phyloP scores from a whole-genome alignment of 306 rosid species.

The barrel medic (Medicago truncatula) region MtrunA17r5.0-ANR NC_053042.1:4135501-4136000 shows the following conservation, averaged over 20 bases:
- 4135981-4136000: constrained; percentile 72
- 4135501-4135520: too few species aligned
- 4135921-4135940: constrained; percentile 92
- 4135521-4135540: constrained; percentile 17
- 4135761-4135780: constrained; percentile 76
- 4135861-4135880: constrained; percentile 22
- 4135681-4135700: constrained; percentile 6
- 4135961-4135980: constrained; percentile 96
- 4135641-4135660: constrained; percentile 18
- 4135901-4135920: constrained; percentile 45
- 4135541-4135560: constrained; percentile 16
- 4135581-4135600: too few species aligned
- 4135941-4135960: constrained; percentile 91
- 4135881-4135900: not conserved
- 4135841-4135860: constrained; percentile 23
- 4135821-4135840: constrained; percentile 30
- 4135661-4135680: constrained; percentile 10
- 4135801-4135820: constrained; percentile 36
- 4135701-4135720: constrained; percentile 34
- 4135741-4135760: constrained; percentile 93
- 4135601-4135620: not conserved
- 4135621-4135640: constrained; percentile 21
- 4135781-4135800: constrained; percentile 91
- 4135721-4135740: constrained; percentile 51
- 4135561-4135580: constrained; percentile 3